Percentiles rank a stretch among this genome's conserved stretches.
Conservation (phyloP, 2,329 filamentous ascomycete species). For the Onygenales sp. region DNA sequence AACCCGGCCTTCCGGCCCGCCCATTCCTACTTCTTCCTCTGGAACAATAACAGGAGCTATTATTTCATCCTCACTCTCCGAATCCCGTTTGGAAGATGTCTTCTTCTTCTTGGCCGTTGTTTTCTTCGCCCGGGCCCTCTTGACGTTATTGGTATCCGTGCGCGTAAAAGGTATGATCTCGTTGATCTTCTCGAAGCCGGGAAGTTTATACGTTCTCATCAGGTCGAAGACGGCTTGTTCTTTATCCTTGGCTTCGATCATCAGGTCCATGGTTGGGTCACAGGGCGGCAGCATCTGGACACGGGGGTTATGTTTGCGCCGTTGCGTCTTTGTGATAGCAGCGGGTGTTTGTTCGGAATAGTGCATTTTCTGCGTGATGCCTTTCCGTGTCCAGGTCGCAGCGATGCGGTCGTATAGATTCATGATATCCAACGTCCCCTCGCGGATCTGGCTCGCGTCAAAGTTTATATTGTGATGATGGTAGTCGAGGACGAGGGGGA, state of each 20-base stretch:
- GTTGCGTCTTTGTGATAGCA: constrained; percentile 68
- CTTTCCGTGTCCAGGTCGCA: constrained; percentile 74
- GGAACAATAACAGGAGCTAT: constrained; percentile 42
- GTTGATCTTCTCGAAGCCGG: constrained; percentile 65
- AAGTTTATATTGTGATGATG: constrained; percentile 96
- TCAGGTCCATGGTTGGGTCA: constrained; percentile 76
- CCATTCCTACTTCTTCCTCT: constrained; percentile 72
- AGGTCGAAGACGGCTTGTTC: constrained; percentile 93
- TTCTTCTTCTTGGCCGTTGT: constrained; percentile 38
- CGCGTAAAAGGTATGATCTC: constrained; percentile 70
- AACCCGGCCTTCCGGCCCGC: constrained; percentile 68
- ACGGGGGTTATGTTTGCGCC: constrained; percentile 76
- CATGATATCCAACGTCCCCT: constrained; percentile 77
- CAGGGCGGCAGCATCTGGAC: constrained; percentile 77
- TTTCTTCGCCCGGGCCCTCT: constrained; percentile 39
- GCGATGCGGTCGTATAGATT: constrained; percentile 65
- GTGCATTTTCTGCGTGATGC: constrained; percentile 91
- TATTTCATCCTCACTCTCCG: constrained; percentile 28
- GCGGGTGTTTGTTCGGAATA: constrained; percentile 73
- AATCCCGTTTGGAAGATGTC: constrained; percentile 8
- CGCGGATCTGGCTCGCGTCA: constrained; percentile 60
- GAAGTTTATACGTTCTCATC: constrained; percentile 78
- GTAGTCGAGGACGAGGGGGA: constrained; percentile 83
- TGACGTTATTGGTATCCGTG: constrained; percentile 60
- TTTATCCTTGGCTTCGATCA: constrained; percentile 98